phyloP scores from a whole-genome alignment of 2,329 filamentous ascomycete genomes.

The Bipolaris victoriae region DNA sequence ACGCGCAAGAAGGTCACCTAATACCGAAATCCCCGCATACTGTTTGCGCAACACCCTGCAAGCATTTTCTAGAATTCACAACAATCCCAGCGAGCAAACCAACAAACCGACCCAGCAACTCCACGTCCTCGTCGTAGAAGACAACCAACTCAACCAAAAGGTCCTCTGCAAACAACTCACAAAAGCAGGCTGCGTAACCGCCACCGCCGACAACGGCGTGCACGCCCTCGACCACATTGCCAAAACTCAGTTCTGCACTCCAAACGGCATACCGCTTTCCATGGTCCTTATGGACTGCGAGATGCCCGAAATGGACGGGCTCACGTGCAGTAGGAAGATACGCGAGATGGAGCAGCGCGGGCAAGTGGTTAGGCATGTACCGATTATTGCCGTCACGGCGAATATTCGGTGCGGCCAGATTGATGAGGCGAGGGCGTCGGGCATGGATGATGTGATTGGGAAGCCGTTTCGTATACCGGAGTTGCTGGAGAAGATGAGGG shows the following conservation, averaged over 20 bases:
- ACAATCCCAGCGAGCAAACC: not conserved
- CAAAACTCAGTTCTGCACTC: slow-evolving; percentile 23
- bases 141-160: slow-evolving; percentile 48
- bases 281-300: slow-evolving; percentile 48
- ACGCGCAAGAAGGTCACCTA: slow-evolving; percentile 2
- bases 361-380: slow-evolving; percentile 35
- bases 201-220: slow-evolving; percentile 44
- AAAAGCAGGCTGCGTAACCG: slow-evolving; percentile 37
- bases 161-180: slow-evolving; percentile 43
- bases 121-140: slow-evolving; percentile 45
- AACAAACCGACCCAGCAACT: slow-evolving; percentile 9
- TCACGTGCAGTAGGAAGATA: slow-evolving; percentile 43
- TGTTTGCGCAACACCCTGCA: not conserved
- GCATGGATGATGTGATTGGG: slow-evolving; percentile 46
- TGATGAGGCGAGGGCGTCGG: slow-evolving; percentile 34
- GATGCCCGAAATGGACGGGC: slow-evolving; percentile 50
- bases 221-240: slow-evolving; percentile 36
- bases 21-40: slow-evolving; percentile 2
- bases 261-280: slow-evolving; percentile 29
- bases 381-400: slow-evolving; percentile 47
- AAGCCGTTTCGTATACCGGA: slow-evolving; percentile 47
- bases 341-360: slow-evolving; percentile 36
- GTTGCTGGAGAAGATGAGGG: slow-evolving; percentile 13
- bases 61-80: not conserved
- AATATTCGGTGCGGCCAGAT: slow-evolving; percentile 47